Evolutionary conservation across 306 rosid species (phyloP), one percentile per base, ranked within the genome.

Genomic region (Alnus glutinosa): DNA sequence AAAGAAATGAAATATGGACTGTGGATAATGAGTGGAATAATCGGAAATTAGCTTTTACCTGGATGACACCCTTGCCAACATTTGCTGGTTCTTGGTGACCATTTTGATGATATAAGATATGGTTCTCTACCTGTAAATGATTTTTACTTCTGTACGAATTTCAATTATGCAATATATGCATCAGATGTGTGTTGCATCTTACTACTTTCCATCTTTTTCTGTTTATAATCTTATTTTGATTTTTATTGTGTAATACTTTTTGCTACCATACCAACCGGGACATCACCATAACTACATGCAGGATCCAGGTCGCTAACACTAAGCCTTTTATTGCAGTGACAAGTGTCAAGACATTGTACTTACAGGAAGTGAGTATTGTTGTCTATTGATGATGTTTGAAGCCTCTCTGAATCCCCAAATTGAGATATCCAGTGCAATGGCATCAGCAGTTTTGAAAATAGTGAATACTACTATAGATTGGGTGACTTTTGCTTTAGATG

Each of bases 401-500:
- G 83, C 62, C 78, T 82, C 55, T 18, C 32, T 82, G 77, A 7
- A 9, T 37, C 59, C 64, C 55, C 73, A 73, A 76, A 64, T 70
- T 71, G 83, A 39, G 77, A 76, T 82, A 80, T 70, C n/a, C 36
- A 72, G 79, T 71, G 78, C 48, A 82, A 89, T 91, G 98, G 87
- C 85, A 74, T 84, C 92, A 13, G 49, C 75, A 75, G 77, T 91
- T 71, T 16, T 85, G 79, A 80, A 83, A 13, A 58, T 91, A 74
- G 55, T 85, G 19, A 93, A 93, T 84, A 74, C 89, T 23, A 66
- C 96, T 14, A 42, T 90, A 73, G 85, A 88, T 57, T 87, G 94
- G 97, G 88, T 96, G 76, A 84, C 84, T 9, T 70, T 81, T 44
- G 88, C 90, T 75, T 79, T 90, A 16, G 90, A 91, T 82, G 96